Conservation (phyloP, 2,329 filamentous ascomycete genomes). For the Alternaria incomplexa region DNA sequence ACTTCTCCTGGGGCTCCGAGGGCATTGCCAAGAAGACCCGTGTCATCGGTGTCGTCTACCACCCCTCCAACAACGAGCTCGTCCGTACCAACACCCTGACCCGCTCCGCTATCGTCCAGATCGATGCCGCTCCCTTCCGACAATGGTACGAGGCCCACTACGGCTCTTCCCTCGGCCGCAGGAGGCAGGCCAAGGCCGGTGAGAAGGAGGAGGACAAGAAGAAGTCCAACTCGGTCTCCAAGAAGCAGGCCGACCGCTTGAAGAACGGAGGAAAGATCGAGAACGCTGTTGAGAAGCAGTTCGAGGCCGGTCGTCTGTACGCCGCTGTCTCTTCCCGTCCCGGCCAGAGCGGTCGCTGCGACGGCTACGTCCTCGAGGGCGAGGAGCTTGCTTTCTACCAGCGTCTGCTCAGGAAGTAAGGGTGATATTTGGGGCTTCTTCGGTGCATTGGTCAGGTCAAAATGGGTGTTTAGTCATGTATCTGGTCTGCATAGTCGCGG, state of each 20-base stretch:
- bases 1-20: constrained; percentile 99
- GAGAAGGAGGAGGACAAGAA: constrained; percentile 81
- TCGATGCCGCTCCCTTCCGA: constrained; percentile 98
- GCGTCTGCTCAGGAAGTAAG: constrained; percentile 98
- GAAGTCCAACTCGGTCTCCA: constrained; percentile 95
- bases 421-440: constrained; percentile 46
- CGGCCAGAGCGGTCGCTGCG: constrained; percentile 93
- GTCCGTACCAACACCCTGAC: constrained; percentile 99
- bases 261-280: constrained; percentile 91
- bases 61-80: constrained; percentile 99
- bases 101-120: constrained; percentile 97
- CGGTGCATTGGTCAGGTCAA: constrained; percentile 51
- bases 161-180: constrained; percentile 85
- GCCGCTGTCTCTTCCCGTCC: constrained; percentile 92
- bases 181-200: constrained; percentile 83
- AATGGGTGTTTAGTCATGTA: constrained; percentile 51
- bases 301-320: constrained; percentile 97
- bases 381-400: constrained; percentile 99
- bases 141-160: constrained; percentile 99
- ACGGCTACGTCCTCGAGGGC: constrained; percentile 98
- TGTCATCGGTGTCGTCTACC: constrained; percentile 97
- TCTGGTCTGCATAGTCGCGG: constrained; percentile 49
- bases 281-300: constrained; percentile 91
- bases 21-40: constrained; percentile 98
- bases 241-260: constrained; percentile 92